Base-by-base conservation (phyloP, 129 eudicot species). In the Lonicera japonica region DNA sequence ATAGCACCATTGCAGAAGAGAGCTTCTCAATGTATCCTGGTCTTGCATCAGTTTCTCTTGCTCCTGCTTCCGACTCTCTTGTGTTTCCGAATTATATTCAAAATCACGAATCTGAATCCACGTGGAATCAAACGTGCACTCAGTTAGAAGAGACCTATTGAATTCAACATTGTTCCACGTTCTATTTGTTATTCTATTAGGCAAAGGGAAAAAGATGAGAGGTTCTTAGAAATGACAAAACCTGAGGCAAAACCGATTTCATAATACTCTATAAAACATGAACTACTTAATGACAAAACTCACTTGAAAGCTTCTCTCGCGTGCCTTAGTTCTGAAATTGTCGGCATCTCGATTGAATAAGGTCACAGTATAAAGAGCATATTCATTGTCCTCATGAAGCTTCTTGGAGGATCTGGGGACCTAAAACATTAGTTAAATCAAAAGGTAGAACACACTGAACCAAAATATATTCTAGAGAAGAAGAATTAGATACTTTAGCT, bases 391-490 rank as follows among this genome's bases (percentile, higher is more conserved):
- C 84, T 87, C 98, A 6, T 82, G 76, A 57, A 87, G 78, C 80
- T 80, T 87, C 87, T 87, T 92, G 50, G 96, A 87, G 68, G 98
- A 92, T 82, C 96, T 92, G 74, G 98, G 98, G 72, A 92, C 98
- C 98, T 92, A 77, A 50, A 78, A 66, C 64, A 78, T 52, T 23
- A 72, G 62, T 79, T 79, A 34, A 59, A 66, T 79, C 70, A 76
- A 64, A 29, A 29, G 8, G 66, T 34, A 55, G 73, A 70, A 61
- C 39, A 64, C 54, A 61, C 45, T 13, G 39, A 55, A 22, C 21
- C 48, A 52, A 29, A 1, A 29, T 29, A 2, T 1, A 29, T 29
- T 29, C 36, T 29, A 29, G 6, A 29, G 36, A 29, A 29, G 36
- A 29, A 29, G 36, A 29, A 29, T 1, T 1, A 29, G 6, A 29